Evolutionary conservation across 495 filamentous ascomycete genomes (phyloP).

Genomic region (Penicillium diatomitis): DNA sequence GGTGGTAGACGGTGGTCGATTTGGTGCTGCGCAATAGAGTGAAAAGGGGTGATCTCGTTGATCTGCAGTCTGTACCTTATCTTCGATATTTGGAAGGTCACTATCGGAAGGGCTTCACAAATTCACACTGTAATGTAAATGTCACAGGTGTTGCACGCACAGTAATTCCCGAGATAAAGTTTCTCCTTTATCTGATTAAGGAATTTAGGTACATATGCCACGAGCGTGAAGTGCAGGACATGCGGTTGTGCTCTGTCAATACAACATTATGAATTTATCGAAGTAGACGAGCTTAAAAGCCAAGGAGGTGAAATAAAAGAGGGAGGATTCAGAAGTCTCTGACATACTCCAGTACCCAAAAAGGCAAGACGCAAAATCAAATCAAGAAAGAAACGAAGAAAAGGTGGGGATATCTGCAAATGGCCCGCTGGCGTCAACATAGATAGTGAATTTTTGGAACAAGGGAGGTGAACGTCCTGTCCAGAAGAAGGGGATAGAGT

Average conservation of each 20-base stretch:
- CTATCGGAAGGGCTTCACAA: too few relatives aligned
- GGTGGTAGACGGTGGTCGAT: constrained; percentile 41
- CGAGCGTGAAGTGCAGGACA: constrained; percentile 14
- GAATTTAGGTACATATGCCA: too few relatives aligned
- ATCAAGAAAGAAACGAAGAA: constrained; percentile 24
- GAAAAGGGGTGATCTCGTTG: background rate
- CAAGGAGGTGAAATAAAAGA: background rate
- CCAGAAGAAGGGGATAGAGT: background rate
- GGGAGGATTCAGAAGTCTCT: constrained; percentile 6
- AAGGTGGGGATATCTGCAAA: constrained; percentile 40
- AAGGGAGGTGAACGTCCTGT: constrained; percentile 7
- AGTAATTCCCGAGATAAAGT: too few relatives aligned
- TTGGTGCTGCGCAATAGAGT: constrained; percentile 22
- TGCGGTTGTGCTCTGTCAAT: constrained; percentile 21
- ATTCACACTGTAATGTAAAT: too few relatives aligned
- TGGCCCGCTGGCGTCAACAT: constrained; percentile 29
- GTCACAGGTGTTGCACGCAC: too few relatives aligned
- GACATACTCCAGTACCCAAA: constrained; percentile 11
- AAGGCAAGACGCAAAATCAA: constrained; percentile 14
- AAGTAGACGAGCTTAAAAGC: too few relatives aligned
- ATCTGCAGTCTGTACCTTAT: too few relatives aligned
- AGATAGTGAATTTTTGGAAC: constrained; percentile 19
- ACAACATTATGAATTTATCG: constrained; percentile 14
- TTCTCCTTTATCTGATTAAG: too few relatives aligned
- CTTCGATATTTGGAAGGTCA: too few relatives aligned